These are phyloP conservation scores for Oenanthe javanica DNA, from an alignment of 140 eudicot genomes.

Conservation along the genomic window DNA sequence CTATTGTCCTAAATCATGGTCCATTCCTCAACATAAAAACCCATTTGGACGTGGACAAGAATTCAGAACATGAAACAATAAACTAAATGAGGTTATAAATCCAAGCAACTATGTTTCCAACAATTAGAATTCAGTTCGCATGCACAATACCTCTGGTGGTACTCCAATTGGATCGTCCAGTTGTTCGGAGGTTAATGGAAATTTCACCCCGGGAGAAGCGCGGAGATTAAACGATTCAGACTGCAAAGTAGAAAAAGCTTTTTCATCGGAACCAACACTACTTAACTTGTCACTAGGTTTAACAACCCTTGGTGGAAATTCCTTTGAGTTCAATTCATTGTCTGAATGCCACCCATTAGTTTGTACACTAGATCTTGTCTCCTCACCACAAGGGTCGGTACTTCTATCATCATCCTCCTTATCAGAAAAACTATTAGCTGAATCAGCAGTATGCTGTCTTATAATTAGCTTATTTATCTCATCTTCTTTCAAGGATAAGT, in stretches of 20 bases:
- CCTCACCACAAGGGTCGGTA: conserved; percentile 30
- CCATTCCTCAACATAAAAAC: not conserved
- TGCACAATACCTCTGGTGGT: conserved; percentile 79
- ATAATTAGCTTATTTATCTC: conserved; percentile 39
- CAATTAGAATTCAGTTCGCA: not conserved
- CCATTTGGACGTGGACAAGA: not conserved
- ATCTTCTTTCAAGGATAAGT: conserved; percentile 55
- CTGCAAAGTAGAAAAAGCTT: conserved; percentile 23
- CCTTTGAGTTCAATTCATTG: conserved; percentile 59
- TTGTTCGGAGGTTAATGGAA: conserved; percentile 33
- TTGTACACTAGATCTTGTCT: conserved; percentile 26
- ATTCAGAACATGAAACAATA: not conserved
- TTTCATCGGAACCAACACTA: conserved; percentile 31
- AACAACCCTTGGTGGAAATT: conserved; percentile 60
- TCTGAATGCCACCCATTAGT: conserved; percentile 56
- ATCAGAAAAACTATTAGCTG: conserved; percentile 45
- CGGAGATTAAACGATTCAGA: conserved; percentile 31
- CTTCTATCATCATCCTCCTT: conserved; percentile 52
- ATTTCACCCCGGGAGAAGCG: conserved; percentile 29
- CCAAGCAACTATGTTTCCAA: not conserved
- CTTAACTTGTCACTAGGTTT: conserved; percentile 34
- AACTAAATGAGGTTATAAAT: not conserved
- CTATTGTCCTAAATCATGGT: not conserved
- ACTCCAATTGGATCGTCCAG: conserved; percentile 67
- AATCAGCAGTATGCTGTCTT: conserved; percentile 45